Evolutionary conservation across 1,284 basidiomycete species (phyloP), one percentile per base, ranked within the genome.

Genomic region (Cryptococcus wingfieldii): DNA sequence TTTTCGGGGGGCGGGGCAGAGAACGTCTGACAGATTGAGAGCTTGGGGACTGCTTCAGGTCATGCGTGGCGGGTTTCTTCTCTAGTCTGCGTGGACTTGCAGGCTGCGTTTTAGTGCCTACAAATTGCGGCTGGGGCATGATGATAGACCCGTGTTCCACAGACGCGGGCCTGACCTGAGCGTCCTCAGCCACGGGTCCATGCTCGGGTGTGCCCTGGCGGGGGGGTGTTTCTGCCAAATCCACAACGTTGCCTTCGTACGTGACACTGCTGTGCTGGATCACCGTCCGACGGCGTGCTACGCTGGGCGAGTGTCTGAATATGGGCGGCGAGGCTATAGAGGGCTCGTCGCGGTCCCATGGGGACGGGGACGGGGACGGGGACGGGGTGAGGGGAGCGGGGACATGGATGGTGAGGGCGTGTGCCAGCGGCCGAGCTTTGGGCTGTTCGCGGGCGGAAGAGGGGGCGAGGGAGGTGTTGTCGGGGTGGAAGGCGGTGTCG

Each of bases 241-340:
- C 31, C 31, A 34, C 31, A 6, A 34, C 31, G 2, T 34, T 34
- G 31, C 31, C 31, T 13, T 56, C 39, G 38, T 53, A 41, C 1
- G n/a, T 51, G 10, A 28, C 28, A 5, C 47, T 51, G 46, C 45
- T 59, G 9, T 54, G 52, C 42, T 69, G 60, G 45, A 74, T 55
- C 37, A 75, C 58, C 1, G 70, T 73, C 19, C 67, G 58, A n/a
- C 69, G 58, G 28, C 70, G 56, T 3, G 71, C 66, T 10, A 75
- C 54, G 16, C 62, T 62, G 1, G 71, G 64, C 1, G 69, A 65
- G 18, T 67, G 58, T 37, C 61, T 59, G 5, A 72, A 59, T 13
- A 68, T 51, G 8, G 64, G 60, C 10, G 66, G 57, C 13, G 66
- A 61, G 55, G 57, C n/a, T 23, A 42, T n/a, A 41, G 52, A 39